Evolutionary conservation across 2,329 filamentous ascomycete genomes (phyloP).

Genomic region (Epichloe gansuensis): DNA sequence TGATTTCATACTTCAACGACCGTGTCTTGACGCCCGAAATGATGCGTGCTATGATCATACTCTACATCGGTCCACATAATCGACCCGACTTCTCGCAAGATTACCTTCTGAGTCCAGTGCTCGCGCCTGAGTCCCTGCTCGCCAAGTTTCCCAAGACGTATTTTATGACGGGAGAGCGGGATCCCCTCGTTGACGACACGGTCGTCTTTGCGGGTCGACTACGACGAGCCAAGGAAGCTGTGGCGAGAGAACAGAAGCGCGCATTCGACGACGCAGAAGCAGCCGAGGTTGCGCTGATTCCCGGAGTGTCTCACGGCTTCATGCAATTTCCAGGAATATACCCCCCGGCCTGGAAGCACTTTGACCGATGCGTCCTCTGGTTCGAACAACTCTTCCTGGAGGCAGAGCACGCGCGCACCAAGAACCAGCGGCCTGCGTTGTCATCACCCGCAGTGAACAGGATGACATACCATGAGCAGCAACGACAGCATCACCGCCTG

Average conservation of each 20-base stretch:
- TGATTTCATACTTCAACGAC: conserved; percentile 97
- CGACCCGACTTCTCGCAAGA: conserved; percentile 87
- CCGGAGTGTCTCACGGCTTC: conserved; percentile 87
- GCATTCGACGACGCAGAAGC: conserved; percentile 27
- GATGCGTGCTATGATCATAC: conserved; percentile 98
- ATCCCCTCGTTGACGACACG: conserved; percentile 91
- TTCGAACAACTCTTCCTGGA: conserved; percentile 61
- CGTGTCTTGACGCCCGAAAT: conserved; percentile 90
- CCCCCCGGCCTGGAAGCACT: conserved; percentile 84
- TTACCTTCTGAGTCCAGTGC: conserved; percentile 77
- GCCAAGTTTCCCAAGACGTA: conserved; percentile 87
- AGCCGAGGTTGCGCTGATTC: conserved; percentile 68
- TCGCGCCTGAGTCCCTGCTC: conserved; percentile 75
- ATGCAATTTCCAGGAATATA: conserved; percentile 82
- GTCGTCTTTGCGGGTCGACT: conserved; percentile 88
- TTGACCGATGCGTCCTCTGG: conserved; percentile 68
- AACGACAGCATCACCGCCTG: conserved; percentile 16
- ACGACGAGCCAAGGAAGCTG: conserved; percentile 60
- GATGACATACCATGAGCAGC: conserved; percentile 4
- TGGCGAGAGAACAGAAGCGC: conserved; percentile 10
- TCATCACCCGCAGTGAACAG: not conserved
- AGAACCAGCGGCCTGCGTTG: conserved; percentile 6
- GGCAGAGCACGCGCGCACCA: conserved; percentile 28
- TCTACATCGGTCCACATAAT: conserved; percentile 90
- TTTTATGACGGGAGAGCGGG: conserved; percentile 86